Conservation (phyloP, 2,329 filamentous ascomycete genomes). For the Ophiostoma fasciatum region DNA sequence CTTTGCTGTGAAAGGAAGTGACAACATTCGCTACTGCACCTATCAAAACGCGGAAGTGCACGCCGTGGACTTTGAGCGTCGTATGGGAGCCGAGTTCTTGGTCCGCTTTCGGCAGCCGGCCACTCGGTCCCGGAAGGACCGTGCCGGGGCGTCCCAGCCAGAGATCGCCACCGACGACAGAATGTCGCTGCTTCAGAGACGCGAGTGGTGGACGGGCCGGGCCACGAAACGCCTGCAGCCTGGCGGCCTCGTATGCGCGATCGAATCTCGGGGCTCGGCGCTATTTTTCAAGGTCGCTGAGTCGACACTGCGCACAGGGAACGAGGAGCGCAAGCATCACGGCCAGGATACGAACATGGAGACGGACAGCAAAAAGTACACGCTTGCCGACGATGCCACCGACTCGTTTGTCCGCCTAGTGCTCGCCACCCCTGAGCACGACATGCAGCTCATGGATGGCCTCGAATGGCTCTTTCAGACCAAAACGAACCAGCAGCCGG, state of each 20-base stretch:
- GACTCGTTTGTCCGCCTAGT: conserved; percentile 18
- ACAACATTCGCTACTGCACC: conserved; percentile 19
- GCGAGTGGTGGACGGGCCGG: conserved; percentile 32
- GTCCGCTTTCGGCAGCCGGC: conserved; percentile 31
- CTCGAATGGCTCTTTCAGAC: conserved; percentile 12
- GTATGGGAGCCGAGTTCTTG: conserved; percentile 28
- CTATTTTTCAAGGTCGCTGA: conserved; percentile 28
- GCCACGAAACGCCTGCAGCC: conserved; percentile 33
- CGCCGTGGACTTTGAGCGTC: conserved; percentile 20
- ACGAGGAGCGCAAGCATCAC: conserved; percentile 6
- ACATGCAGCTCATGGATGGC: background rate
- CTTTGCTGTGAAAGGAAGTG: too few relatives aligned
- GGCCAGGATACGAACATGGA: background rate
- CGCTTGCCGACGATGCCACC: conserved; percentile 18
- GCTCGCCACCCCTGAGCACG: background rate
- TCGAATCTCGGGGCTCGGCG: conserved; percentile 23
- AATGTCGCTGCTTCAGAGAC: conserved; percentile 18
- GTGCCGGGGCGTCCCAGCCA: background rate
- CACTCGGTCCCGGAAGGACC: background rate
- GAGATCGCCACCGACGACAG: background rate
- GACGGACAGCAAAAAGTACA: conserved; percentile 5
- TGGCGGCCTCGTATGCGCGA: conserved; percentile 34
- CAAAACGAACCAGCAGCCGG: conserved; percentile 9
- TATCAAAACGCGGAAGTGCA: conserved; percentile 22
- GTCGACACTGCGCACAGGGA: conserved; percentile 12